Evolutionary conservation across 140 eudicot genomes (phyloP), one percentile per base, ranked within the genome.

Genomic region (Ambrosia hybrid): DNA sequence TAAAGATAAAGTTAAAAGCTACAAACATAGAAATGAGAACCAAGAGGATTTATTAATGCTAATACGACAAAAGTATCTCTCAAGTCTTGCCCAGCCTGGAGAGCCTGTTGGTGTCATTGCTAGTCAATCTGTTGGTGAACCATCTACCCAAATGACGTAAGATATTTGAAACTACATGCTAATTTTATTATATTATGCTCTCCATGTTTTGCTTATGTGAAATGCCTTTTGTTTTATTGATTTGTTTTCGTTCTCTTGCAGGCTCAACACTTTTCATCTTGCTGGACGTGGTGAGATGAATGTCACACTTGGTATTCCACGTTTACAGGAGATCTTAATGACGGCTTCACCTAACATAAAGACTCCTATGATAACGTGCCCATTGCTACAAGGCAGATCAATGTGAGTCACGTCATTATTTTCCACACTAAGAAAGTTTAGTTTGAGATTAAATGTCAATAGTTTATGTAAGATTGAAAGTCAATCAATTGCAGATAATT

Each of bases 261-360:
- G 98, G 73, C 87, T 93, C 46, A 94, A 94, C 74, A 94, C 99
- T n/a, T 94, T 94, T 79, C 99, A 94, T 91, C 97, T 91, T 76
- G 99, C 99, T 34, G 99, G 99, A 30, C 91, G 99, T 71, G 99
- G 99, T 53, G 99, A 94, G 82, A 91, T 94, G 99, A 94, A 94
- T 79, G 99, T 94, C 1, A 94, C 99, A 49, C 91, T 90, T 6
- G 99, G 99, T 72, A 94, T 94, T 81, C 99, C 99, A 39, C 97
- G 99, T 79, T 83, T 94, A 16, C 99, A 94, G 71, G 99, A 94
- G 82, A 94, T 94, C 5, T 80, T 94, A 79, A 94, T 86, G 96
- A 94, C 96, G 3, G 99, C 99, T 14, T 74, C 96, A 49, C 72
- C 36, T 66, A 83, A 69, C 64, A 94, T 94, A 21, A 94, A 85